Evolutionary conservation across 2,329 filamentous ascomycete genomes (phyloP).

Genomic region (Bipolaris zeicola): DNA sequence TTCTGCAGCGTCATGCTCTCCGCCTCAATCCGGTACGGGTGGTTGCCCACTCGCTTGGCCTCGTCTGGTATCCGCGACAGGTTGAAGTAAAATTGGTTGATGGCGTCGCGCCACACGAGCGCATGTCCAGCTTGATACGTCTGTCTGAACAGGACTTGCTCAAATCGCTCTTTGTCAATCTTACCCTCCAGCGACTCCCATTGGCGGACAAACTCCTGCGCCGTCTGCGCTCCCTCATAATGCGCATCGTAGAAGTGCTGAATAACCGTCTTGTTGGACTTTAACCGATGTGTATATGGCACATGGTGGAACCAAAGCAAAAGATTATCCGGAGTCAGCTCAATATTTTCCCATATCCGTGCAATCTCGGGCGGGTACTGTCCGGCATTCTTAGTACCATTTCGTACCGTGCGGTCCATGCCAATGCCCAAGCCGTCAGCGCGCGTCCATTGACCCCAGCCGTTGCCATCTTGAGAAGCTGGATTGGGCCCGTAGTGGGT

Average conservation of each 20-base stretch:
- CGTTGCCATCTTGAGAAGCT: conserved; percentile 68
- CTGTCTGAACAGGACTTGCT: conserved; percentile 64
- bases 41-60: conserved; percentile 61
- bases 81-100: conserved; percentile 68
- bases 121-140: conserved; percentile 71
- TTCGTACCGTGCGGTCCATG: conserved; percentile 73
- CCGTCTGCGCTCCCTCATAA: conserved; percentile 64
- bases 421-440: conserved; percentile 65
- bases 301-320: conserved; percentile 79
- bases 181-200: conserved; percentile 63
- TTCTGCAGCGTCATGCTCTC: conserved; percentile 67
- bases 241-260: conserved; percentile 71
- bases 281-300: conserved; percentile 66
- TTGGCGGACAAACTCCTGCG: conserved; percentile 60
- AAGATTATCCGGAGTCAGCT: conserved; percentile 70
- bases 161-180: conserved; percentile 65
- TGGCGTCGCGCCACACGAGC: conserved; percentile 71
- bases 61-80: conserved; percentile 66
- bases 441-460: conserved; percentile 75
- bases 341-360: conserved; percentile 62
- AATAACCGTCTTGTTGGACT: conserved; percentile 69
- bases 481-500: conserved; percentile 72
- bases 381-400: conserved; percentile 68
- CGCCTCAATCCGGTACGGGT: conserved; percentile 71
- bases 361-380: conserved; percentile 69